These are phyloP conservation scores for Fusarium neocosmosporiellum DNA, from an alignment of 2,329 filamentous ascomycete genomes.

Conservation along the genomic window DNA sequence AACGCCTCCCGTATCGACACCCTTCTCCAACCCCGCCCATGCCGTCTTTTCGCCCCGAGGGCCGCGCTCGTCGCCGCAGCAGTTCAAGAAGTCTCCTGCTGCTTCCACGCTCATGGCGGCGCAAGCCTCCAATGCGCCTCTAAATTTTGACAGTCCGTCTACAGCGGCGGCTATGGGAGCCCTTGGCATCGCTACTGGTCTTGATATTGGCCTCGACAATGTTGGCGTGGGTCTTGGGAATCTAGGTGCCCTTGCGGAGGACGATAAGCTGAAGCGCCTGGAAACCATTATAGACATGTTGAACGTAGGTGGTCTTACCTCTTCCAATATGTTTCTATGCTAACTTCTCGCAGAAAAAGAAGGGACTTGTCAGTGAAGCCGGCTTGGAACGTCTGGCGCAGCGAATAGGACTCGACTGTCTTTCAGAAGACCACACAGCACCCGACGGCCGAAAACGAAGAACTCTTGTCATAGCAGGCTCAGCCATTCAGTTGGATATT, in stretches of 20 bases:
- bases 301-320: constrained; percentile 52
- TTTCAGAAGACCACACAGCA: constrained; percentile 66
- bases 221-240: constrained; percentile 61
- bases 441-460: constrained; percentile 61
- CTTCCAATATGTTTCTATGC: neutral
- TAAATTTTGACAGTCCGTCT: constrained; percentile 73
- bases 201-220: constrained; percentile 66
- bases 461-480: constrained; percentile 71
- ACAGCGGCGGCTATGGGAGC: constrained; percentile 71
- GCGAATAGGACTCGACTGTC: constrained; percentile 72
- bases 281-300: constrained; percentile 63
- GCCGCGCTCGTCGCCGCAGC: constrained; percentile 70
- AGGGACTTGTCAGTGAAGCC: constrained; percentile 77
- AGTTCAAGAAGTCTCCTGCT: constrained; percentile 72
- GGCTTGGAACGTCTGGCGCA: constrained; percentile 78
- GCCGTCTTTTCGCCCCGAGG: constrained; percentile 70
- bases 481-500: constrained; percentile 70
- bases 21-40: constrained; percentile 69
- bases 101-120: constrained; percentile 62
- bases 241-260: constrained; percentile 57
- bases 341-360: constrained; percentile 51
- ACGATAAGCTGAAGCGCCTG: constrained; percentile 66
- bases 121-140: constrained; percentile 56
- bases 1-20: constrained; percentile 75
- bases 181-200: constrained; percentile 59